Conservation (phyloP, 1,139 yeast genomes). For the Candida dubliniensis region DNA sequence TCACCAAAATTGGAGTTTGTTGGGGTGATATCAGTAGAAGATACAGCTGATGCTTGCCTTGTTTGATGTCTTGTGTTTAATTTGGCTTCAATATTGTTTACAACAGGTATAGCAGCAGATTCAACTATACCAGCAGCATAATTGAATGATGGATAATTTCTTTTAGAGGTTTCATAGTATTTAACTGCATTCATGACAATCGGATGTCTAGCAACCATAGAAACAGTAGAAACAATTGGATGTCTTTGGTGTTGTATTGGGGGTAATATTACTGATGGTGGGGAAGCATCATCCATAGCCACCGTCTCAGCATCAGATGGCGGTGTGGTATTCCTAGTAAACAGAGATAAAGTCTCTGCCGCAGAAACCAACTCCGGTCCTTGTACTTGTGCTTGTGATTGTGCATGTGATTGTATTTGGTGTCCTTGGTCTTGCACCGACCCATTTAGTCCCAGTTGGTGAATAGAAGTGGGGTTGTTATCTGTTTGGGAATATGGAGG, state of each 20-base stretch:
- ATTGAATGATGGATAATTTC: constrained; percentile 57
- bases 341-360: constrained; percentile 44
- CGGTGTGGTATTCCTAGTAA: constrained; percentile 23
- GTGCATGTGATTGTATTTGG: constrained; percentile 15
- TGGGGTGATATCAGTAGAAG: constrained; percentile 11
- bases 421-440: constrained; percentile 17
- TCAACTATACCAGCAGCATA: constrained; percentile 70
- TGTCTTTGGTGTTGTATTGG: constrained; percentile 22
- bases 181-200: constrained; percentile 58
- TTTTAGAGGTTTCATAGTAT: constrained; percentile 57
- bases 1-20: constrained; percentile 9
- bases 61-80: constrained; percentile 41
- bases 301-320: constrained; percentile 15
- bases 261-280: constrained; percentile 2
- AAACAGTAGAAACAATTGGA: constrained; percentile 47
- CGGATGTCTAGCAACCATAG: constrained; percentile 47
- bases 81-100: constrained; percentile 49
- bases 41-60: constrained; percentile 14
- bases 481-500: constrained; percentile 8
- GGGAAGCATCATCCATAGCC: constrained; percentile 8
- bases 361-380: constrained; percentile 38
- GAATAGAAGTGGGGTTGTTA: background rate
- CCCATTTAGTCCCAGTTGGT: constrained; percentile 16
- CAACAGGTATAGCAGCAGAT: constrained; percentile 60
- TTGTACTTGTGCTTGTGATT: constrained; percentile 5